Conservation (phyloP, 805 yeast species). For the Wickerhamiella lipophila region DNA sequence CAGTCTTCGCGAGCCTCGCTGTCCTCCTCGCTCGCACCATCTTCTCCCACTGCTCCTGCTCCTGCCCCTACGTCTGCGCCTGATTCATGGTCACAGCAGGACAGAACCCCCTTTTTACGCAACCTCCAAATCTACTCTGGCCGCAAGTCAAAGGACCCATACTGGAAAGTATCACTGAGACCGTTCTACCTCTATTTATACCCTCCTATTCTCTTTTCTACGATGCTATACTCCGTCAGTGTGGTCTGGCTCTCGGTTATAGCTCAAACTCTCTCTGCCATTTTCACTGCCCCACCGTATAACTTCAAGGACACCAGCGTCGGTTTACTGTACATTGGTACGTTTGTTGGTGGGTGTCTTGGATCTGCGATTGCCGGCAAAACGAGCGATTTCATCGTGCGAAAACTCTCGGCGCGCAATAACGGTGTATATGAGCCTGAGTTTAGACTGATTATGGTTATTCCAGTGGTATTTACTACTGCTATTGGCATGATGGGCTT, state of each 20-base stretch:
- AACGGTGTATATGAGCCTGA: conserved; percentile 52
- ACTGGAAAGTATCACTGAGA: conserved; percentile 44
- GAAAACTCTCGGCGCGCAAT: conserved; percentile 35
- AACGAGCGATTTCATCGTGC: conserved; percentile 37
- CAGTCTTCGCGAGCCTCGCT: neutral
- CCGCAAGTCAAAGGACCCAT: conserved; percentile 36
- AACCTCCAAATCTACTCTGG: conserved; percentile 38
- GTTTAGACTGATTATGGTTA: conserved; percentile 41
- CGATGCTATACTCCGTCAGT: conserved; percentile 42
- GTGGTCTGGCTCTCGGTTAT: conserved; percentile 54
- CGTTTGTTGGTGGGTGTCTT: conserved; percentile 44
- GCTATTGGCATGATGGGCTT: conserved; percentile 47
- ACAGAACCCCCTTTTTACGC: conserved; percentile 23
- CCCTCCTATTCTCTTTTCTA: conserved; percentile 41
- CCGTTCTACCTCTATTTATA: conserved; percentile 40
- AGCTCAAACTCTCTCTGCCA: conserved; percentile 42
- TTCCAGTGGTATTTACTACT: conserved; percentile 36
- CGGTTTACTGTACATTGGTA: conserved; percentile 43
- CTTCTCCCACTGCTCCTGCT: neutral
- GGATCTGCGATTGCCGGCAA: conserved; percentile 46
- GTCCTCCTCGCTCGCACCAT: neutral
- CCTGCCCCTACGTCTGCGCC: too few species aligned
- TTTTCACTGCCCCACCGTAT: conserved; percentile 37
- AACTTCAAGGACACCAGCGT: conserved; percentile 35
- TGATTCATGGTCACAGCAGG: neutral